Conservation (phyloP, 345 rosid species). For the Linum usitatissimum region DNA sequence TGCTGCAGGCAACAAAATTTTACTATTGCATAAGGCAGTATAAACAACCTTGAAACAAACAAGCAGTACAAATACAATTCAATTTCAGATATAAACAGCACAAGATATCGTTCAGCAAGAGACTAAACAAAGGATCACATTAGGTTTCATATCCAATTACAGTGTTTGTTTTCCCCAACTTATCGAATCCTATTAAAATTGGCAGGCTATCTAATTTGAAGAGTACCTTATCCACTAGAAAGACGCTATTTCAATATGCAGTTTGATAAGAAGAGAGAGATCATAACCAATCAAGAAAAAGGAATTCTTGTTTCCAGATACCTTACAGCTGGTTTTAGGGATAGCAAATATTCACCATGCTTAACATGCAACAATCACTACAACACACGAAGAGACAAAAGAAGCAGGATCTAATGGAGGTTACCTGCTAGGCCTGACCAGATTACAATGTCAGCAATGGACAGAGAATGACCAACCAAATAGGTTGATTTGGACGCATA, state of each 20-base stretch:
- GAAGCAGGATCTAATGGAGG: neutral
- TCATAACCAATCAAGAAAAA: neutral
- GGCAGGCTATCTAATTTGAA: no score
- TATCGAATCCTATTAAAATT: neutral
- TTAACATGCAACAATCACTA: neutral
- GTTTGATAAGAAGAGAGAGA: neutral
- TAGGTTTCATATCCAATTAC: neutral
- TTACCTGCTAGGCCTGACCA: constrained; percentile 88
- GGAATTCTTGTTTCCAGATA: no score
- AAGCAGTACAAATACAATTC: neutral
- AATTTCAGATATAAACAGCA: neutral
- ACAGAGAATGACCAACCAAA: constrained; percentile 52
- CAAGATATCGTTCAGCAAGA: neutral
- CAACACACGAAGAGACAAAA: neutral
- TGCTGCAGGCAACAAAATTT: constrained; percentile 26
- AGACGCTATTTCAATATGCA: neutral
- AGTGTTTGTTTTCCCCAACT: neutral
- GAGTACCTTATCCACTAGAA: neutral
- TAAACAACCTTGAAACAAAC: neutral
- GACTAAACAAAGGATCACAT: neutral
- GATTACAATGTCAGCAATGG: constrained; percentile 75
- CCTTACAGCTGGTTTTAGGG: neutral
- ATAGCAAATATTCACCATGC: neutral
- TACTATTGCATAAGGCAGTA: no score
- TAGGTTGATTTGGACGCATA: constrained; percentile 46